Evolutionary conservation across 2,329 filamentous ascomycete species (phyloP), one percentile per base, ranked within the genome.

Genomic region (Dothistroma pini): DNA sequence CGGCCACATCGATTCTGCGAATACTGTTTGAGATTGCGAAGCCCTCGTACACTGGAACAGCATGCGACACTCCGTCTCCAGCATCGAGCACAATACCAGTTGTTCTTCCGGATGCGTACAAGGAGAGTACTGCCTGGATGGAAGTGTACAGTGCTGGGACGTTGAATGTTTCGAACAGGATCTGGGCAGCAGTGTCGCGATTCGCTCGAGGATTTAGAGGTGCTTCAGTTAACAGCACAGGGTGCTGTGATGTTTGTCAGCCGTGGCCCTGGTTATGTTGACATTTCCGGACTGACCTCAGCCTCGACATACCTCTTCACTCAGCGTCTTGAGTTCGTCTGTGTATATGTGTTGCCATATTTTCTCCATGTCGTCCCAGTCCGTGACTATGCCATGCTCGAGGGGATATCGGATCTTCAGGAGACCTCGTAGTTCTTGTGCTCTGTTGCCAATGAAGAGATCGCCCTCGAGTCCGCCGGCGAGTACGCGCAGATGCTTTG

Each of bases 361-460:
- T 80, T 91, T 88, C 81, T 99, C 95, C 95, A 99, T 99, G 74
- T 99, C 95, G 75, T 97, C 95, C 95, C 95, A 99, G 77, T 99
- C 92, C 69, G 95, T 99, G 65, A 99, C 95, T 71, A 99, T 96
- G 70, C 95, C 95, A 76, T 99, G 95, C 79, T 97, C 95, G 58
- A 99, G 81, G 50, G 95, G 95, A 75, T 97, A 97, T 67, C 87
- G 85, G 71, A 99, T 97, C 84, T 97, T 99, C 70, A 99, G 83
- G 63, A 99, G 81, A 2, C 95, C 95, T 72, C 93, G 87, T 72
- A 96, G 83, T 74, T 97, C 93, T 70, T 92, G 90, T 62, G 93
- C 93, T 76, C 91, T 89, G 71, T 93, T 89, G 56, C 95, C 95
- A 75, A 99, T 97, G 77, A 99, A 99, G 56, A 96, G 89, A 74